Evolutionary conservation across 2,329 filamentous ascomycete species (phyloP).

Genomic region (Nemania serpens): DNA sequence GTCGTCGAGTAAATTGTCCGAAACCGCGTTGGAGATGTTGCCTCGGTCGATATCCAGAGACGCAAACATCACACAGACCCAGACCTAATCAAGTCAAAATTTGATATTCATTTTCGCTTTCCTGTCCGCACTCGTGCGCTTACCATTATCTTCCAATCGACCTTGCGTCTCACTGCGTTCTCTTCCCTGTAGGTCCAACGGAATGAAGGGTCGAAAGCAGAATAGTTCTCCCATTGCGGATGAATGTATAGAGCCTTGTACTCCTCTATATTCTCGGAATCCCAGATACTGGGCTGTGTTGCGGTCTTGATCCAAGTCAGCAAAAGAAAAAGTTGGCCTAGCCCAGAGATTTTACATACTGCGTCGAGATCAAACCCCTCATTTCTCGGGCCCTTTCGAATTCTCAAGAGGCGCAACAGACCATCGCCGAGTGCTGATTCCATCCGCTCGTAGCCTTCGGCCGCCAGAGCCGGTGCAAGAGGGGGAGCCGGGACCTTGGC

Average conservation of each 20-base stretch:
- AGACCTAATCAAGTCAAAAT: constrained; percentile 33
- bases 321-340: neutral
- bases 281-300: constrained; percentile 46
- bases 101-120: constrained; percentile 4
- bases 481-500: constrained; percentile 8
- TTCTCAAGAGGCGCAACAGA: constrained; percentile 41
- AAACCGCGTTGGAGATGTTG: constrained; percentile 41
- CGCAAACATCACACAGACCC: constrained; percentile 37
- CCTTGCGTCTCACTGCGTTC: constrained; percentile 41
- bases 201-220: constrained; percentile 42
- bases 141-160: constrained; percentile 47
- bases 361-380: constrained; percentile 40
- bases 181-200: constrained; percentile 46
- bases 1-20: constrained; percentile 43
- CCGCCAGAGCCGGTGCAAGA: constrained; percentile 34
- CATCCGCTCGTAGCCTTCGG: constrained; percentile 37
- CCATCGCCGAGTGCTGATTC: constrained; percentile 42
- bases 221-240: constrained; percentile 44
- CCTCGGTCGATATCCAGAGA: constrained; percentile 33
- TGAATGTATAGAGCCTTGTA: constrained; percentile 45
- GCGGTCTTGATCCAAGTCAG: constrained; percentile 38
- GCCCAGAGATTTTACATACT: constrained; percentile 22
- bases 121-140: constrained; percentile 2
- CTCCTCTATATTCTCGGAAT: constrained; percentile 43
- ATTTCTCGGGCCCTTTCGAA: constrained; percentile 40